Evolutionary conservation across 2,329 filamentous ascomycete genomes (phyloP).

Genomic region (Coniosporium tulheliwenetii): DNA sequence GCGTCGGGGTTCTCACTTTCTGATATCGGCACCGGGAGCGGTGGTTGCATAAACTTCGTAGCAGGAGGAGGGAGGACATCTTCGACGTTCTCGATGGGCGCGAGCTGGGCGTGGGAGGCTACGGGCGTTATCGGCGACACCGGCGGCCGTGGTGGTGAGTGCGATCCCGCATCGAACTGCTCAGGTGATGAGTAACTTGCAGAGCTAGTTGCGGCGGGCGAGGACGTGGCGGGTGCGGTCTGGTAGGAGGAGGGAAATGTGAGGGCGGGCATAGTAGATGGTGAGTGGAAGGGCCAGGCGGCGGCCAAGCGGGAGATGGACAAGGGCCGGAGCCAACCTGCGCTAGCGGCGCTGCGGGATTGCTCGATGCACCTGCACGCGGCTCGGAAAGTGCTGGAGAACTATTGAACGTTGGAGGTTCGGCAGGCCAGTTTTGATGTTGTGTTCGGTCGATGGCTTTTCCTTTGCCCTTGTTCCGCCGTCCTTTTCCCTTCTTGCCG

Average conservation of each 20-base stretch:
- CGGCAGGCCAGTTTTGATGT: no score
- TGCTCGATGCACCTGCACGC: no score
- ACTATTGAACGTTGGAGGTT: no score
- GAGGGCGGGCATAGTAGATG: neutral
- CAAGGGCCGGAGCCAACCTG: no score
- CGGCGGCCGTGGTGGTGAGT: conserved; percentile 11
- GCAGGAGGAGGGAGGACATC: conserved; percentile 1
- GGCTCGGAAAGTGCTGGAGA: no score
- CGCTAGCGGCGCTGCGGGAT: no score
- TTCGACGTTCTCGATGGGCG: conserved; percentile 2
- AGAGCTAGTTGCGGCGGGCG: no score
- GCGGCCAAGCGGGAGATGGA: no score
- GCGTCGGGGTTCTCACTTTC: conserved; percentile 60
- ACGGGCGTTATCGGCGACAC: conserved; percentile 25
- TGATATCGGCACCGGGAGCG: conserved; percentile 28
- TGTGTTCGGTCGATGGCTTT: no score
- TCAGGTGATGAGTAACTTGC: no score
- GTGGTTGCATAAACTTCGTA: conserved; percentile 23
- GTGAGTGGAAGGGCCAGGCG: neutral
- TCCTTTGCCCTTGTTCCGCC: no score
- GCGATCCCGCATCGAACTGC: neutral
- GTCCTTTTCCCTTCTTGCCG: no score
- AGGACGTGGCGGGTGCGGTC: neutral
- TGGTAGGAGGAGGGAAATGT: neutral
- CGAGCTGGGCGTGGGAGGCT: conserved; percentile 17